Evolutionary conservation across 2,329 filamentous ascomycete genomes (phyloP), one percentile per base, ranked within the genome.

Genomic region (Colletotrichum eleusines): DNA sequence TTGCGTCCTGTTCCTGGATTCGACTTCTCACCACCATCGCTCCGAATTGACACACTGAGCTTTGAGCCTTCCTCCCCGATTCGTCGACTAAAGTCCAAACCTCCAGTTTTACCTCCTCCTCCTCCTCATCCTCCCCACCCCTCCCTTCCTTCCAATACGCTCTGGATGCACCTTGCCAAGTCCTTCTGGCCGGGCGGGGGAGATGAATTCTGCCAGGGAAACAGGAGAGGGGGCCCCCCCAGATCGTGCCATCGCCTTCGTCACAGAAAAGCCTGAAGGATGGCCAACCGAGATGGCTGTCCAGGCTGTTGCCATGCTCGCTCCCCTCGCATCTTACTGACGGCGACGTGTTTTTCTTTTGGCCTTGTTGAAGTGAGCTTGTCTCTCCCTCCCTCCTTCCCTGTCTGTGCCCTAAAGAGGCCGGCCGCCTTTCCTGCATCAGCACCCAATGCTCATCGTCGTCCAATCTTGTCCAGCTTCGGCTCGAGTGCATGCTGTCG

Each of bases 61-160:
- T n/a, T 46, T 67, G 63, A 57, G 42, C 26, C 57, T 58, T 28
- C 40, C 16, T 71, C 68, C 58, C 68, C 64, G 63, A 71, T 71
- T 71, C 68, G 68, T 23, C 50, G 35, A 31, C 42, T 28, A 11
- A 57, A 50, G 55, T 48, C 60, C 51, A 40, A 50, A 26, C 38
- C n/a, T 58, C 55, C 55, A 48, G 33, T 66, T 35, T 57, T 40
- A 46, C 40, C 54, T 35, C 48, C 61, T 26, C 55, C 59, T 46
- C 20, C n/a, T n/a, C n/a, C n/a, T n/a, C n/a, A n/a, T n/a, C 46
- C 62, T 42, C n/a, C 31, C 38, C 16, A 44, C 46, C 62, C 66
- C 16, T 20, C 16, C 16, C 40, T 8, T 46, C 59, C 42, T 57
- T 31, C 46, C 18, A 50, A 26, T 18, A 40, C n/a, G 42, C 23